phyloP scores from a whole-genome alignment of 257 asterid genomes.

The Solanum sitiens region DNA sequence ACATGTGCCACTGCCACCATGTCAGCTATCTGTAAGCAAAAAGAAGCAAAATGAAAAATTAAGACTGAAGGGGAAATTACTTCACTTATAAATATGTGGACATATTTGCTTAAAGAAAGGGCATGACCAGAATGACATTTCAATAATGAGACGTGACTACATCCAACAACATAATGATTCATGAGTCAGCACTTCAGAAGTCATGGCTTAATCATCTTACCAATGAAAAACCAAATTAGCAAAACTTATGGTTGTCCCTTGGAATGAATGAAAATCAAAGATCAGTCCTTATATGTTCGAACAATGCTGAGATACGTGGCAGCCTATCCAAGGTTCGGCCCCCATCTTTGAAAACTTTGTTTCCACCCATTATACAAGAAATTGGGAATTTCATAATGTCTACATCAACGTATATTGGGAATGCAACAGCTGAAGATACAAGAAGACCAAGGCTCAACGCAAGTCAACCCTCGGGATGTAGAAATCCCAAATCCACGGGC shows the following conservation, averaged over 20 bases:
- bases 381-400: background rate
- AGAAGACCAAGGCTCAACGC: background rate
- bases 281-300: background rate
- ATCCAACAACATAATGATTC: background rate
- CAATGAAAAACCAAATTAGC: background rate
- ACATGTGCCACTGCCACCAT: conserved; percentile 96
- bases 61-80: background rate
- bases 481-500: background rate
- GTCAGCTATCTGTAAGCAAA: conserved; percentile 73
- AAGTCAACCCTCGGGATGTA: background rate
- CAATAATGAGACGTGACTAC: background rate
- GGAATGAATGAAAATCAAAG: background rate
- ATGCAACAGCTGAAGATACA: background rate
- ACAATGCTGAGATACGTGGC: background rate
- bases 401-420: background rate
- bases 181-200: background rate
- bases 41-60: background rate
- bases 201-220: background rate
- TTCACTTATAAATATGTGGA: background rate
- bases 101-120: background rate
- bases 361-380: background rate
- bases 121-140: background rate
- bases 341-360: background rate
- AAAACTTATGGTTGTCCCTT: background rate
- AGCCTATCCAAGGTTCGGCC: background rate